These are phyloP conservation scores for Paraphysoderma sedebokerense DNA, from an alignment of 371 early-diverging fungal genomes.

Conservation along the genomic window DNA sequence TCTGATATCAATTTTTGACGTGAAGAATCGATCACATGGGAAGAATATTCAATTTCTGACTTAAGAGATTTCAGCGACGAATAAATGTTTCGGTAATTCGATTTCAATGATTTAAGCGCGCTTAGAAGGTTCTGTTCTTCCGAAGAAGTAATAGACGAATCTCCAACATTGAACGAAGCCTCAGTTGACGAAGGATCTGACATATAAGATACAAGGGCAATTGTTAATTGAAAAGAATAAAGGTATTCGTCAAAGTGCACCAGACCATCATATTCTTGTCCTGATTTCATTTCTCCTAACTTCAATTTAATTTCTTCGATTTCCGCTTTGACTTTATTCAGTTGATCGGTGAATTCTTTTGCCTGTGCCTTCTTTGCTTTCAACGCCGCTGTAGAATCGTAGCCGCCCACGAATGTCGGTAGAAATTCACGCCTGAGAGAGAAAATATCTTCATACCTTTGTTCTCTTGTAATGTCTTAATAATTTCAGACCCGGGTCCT, in stretches of 20 bases:
- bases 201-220: too few relatives aligned
- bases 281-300: too few relatives aligned
- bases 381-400: too few relatives aligned
- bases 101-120: background rate
- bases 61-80: constrained; percentile 13
- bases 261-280: too few relatives aligned
- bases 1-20: constrained; percentile 26
- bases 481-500: constrained; percentile 21
- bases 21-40: constrained; percentile 23
- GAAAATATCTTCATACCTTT: constrained; percentile 16
- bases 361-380: constrained; percentile 21
- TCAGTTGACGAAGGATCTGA: too few relatives aligned
- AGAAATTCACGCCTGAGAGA: background rate
- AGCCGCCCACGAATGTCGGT: constrained; percentile 13
- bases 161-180: too few relatives aligned
- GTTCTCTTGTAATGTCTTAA: constrained; percentile 24
- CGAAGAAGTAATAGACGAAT: too few relatives aligned
- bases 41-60: constrained; percentile 24
- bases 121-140: constrained; percentile 1
- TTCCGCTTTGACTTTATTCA: constrained; percentile 16
- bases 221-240: too few relatives aligned
- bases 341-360: constrained; percentile 13
- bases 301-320: constrained; percentile 14
- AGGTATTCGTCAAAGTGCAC: too few relatives aligned
- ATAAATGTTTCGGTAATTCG: background rate